A percentile compares a stretch with the other conserved stretches of the same genome.
phyloP scores from a whole-genome alignment of 169 alveolate genomes.

The Cryptosporidium meleagridis region DNA sequence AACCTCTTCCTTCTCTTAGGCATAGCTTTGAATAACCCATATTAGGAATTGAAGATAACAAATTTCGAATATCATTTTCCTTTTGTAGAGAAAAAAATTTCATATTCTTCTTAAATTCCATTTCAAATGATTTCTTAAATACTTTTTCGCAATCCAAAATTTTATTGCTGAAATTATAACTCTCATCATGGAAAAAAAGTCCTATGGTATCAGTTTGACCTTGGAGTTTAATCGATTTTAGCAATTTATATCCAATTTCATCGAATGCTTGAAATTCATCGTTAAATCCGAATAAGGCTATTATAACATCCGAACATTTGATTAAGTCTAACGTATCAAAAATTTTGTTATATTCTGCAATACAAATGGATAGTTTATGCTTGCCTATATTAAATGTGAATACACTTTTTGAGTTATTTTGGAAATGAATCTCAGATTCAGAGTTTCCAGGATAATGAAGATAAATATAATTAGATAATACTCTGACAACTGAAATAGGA shows the following conservation, averaged over 20 bases:
- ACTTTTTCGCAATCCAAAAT: slow-evolving; percentile 81
- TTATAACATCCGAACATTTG: slow-evolving; percentile 41
- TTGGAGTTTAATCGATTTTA: slow-evolving; percentile 81
- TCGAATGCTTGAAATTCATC: slow-evolving; percentile 81
- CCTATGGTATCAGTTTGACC: slow-evolving; percentile 82
- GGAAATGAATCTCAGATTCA: not conserved
- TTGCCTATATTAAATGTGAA: slow-evolving; percentile 15
- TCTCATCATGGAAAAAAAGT: slow-evolving; percentile 60
- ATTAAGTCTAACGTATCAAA: slow-evolving; percentile 31
- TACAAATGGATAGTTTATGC: slow-evolving; percentile 20
- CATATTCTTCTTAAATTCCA: slow-evolving; percentile 81
- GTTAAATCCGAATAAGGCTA: slow-evolving; percentile 59
- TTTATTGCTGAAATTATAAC: slow-evolving; percentile 62
- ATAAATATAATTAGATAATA: slow-evolving; percentile 26
- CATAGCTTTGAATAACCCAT: slow-evolving; percentile 64
- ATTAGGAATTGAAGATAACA: slow-evolving; percentile 20
- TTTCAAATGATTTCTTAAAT: slow-evolving; percentile 80
- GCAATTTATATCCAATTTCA: slow-evolving; percentile 82
- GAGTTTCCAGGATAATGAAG: not conserved
- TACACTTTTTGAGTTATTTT: not conserved
- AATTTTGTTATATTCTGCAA: slow-evolving; percentile 39
- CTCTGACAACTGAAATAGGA: slow-evolving; percentile 3
- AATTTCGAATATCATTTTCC: slow-evolving; percentile 29
- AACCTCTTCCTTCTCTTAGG: slow-evolving; percentile 75
- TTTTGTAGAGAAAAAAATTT: slow-evolving; percentile 75